Conservation (phyloP, 2,329 filamentous ascomycete genomes). For the Waltergamsia citrina region DNA sequence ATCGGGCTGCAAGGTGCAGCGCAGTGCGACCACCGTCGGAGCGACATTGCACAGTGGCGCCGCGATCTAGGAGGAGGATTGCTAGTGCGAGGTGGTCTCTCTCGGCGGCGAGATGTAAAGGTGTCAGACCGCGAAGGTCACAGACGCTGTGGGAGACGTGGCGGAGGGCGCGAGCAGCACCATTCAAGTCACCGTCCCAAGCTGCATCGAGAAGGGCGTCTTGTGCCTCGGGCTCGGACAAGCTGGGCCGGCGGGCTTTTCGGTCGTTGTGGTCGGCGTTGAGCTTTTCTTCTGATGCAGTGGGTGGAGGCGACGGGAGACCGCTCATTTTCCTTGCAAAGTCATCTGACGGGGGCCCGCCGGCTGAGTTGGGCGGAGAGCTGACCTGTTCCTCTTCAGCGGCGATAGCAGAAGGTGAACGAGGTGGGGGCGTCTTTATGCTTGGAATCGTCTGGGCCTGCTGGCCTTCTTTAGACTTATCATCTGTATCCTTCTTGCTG, state of each 20-base stretch:
- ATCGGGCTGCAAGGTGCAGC: conserved; percentile 19
- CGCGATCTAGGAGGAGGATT: conserved; percentile 20
- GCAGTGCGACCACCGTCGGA: conserved; percentile 19
- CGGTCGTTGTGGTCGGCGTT: too few relatives aligned
- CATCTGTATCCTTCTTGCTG: too few relatives aligned
- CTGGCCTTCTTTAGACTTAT: too few relatives aligned
- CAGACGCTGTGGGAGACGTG: conserved; percentile 13
- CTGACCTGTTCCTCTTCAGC: conserved; percentile 8
- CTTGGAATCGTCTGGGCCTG: background rate
- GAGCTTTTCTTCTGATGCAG: background rate
- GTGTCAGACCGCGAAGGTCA: conserved; percentile 17
- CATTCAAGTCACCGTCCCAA: conserved; percentile 20
- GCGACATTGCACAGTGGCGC: conserved; percentile 13
- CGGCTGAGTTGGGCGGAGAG: conserved; percentile 2
- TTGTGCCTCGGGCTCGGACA: conserved; percentile 8
- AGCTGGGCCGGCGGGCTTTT: background rate
- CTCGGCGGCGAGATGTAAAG: conserved; percentile 19
- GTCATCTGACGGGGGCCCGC: too few relatives aligned
- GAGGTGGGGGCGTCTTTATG: background rate
- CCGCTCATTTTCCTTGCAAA: background rate
- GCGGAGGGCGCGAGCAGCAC: conserved; percentile 12
- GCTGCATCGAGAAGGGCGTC: conserved; percentile 18
- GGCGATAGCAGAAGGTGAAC: conserved; percentile 3
- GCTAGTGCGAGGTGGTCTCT: conserved; percentile 20
- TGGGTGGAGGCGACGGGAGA: background rate